phyloP scores from a whole-genome alignment of 1,284 basidiomycete genomes.

The Trametes pubescens region DNA sequence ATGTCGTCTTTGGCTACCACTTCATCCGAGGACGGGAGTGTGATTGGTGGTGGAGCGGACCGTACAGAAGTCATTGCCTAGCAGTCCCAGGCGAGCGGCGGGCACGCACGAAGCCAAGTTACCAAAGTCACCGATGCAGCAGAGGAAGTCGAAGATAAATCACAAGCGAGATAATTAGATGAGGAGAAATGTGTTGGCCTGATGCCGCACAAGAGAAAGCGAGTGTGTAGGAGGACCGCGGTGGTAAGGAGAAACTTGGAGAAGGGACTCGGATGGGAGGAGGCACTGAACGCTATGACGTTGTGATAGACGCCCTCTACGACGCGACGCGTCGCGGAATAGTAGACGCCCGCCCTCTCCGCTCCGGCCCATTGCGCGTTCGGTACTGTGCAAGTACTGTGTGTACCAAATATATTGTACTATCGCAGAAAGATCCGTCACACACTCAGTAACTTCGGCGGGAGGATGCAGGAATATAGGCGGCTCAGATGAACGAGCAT shows the following conservation, averaged over 20 bases:
- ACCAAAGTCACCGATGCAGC: background rate
- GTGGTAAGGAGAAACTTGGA: too few relatives aligned
- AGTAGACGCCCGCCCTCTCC: background rate
- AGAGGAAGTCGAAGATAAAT: background rate
- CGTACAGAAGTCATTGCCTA: slow-evolving; percentile 11
- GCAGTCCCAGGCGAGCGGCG: background rate
- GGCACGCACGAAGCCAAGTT: background rate
- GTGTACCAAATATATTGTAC: too few relatives aligned
- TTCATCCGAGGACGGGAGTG: slow-evolving; percentile 10
- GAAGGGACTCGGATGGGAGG: background rate
- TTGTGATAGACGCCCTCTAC: background rate
- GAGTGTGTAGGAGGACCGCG: background rate
- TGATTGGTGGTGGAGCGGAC: background rate
- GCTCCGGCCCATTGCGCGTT: too few relatives aligned
- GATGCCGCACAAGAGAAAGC: too few relatives aligned
- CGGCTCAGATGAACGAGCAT: too few relatives aligned
- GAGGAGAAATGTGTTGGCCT: too few relatives aligned
- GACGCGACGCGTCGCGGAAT: background rate
- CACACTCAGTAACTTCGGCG: too few relatives aligned
- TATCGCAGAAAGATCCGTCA: too few relatives aligned
- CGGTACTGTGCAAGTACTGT: too few relatives aligned
- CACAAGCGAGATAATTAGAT: too few relatives aligned
- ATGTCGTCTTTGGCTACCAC: slow-evolving; percentile 29
- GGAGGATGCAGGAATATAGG: too few relatives aligned
- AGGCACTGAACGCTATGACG: background rate